These are phyloP conservation scores for Umbelopsis sp. DNA, from an alignment of 192 early-diverging fungal genomes.

Conservation along the genomic window DNA sequence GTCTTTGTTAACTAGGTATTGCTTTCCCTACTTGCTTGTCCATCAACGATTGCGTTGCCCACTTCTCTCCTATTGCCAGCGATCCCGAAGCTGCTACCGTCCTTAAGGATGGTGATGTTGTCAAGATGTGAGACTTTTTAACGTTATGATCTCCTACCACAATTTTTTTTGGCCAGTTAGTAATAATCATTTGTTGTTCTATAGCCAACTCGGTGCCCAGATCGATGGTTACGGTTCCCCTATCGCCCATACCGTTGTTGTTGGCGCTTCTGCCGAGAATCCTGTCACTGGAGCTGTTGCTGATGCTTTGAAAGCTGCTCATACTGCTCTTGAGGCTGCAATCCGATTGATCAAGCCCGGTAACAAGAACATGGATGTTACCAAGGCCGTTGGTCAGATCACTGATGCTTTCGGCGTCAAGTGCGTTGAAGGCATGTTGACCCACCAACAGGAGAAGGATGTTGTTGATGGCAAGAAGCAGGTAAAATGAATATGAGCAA, in stretches of 20 bases:
- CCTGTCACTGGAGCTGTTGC: conserved; percentile 82
- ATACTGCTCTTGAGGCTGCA: conserved; percentile 81
- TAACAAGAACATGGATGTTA: conserved; percentile 70
- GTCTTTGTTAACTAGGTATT: conserved; percentile 54
- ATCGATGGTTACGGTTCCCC: conserved; percentile 89
- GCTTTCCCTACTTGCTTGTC: conserved; percentile 88
- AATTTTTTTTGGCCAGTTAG: neutral
- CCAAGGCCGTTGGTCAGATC: conserved; percentile 80
- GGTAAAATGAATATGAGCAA: too few relatives aligned
- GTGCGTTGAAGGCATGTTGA: conserved; percentile 91
- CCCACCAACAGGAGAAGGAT: conserved; percentile 85
- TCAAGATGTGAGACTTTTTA: conserved; percentile 70
- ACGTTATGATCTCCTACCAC: neutral
- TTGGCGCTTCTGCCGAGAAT: conserved; percentile 79
- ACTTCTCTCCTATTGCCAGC: conserved; percentile 82
- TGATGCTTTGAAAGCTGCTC: conserved; percentile 86
- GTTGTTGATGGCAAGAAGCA: conserved; percentile 90
- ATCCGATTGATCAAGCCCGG: conserved; percentile 88
- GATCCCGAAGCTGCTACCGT: conserved; percentile 59
- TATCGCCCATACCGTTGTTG: conserved; percentile 80
- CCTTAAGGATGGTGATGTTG: conserved; percentile 83
- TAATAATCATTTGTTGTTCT: neutral
- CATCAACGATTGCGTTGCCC: conserved; percentile 81
- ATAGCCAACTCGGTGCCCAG: conserved; percentile 82
- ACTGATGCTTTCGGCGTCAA: conserved; percentile 81